These are phyloP conservation scores for Colletotrichum theobromicola DNA, from an alignment of 2,329 filamentous ascomycete species.

Conservation along the genomic window DNA sequence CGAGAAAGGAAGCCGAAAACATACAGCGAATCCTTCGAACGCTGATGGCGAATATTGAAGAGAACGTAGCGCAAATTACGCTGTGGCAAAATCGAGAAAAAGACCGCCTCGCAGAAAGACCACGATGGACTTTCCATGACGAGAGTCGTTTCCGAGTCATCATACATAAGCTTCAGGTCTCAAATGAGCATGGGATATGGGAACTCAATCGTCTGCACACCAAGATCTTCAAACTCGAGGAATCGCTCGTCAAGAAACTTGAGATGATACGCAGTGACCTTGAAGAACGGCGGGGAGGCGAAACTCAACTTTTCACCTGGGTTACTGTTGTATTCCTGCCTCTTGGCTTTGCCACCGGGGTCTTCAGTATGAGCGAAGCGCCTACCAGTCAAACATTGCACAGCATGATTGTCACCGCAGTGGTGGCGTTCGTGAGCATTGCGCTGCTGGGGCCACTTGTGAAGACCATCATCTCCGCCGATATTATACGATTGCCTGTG, in stretches of 20 bases:
- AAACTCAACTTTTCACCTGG: background rate
- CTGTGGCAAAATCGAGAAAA: background rate
- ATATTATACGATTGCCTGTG: too few relatives aligned
- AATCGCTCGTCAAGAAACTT: background rate
- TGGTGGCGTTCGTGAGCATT: too few relatives aligned
- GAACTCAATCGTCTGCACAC: background rate
- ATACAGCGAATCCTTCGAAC: background rate
- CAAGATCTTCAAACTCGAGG: background rate
- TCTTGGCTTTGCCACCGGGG: background rate
- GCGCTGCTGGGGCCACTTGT: too few relatives aligned
- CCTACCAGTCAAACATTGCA: background rate
- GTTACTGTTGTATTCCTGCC: background rate
- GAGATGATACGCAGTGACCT: background rate
- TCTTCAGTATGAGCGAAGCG: background rate
- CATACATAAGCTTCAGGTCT: background rate
- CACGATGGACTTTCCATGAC: background rate
- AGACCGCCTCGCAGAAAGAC: background rate
- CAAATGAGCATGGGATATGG: background rate
- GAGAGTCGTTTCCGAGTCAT: background rate
- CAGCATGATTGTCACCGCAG: too few relatives aligned
- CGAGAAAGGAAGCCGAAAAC: background rate
- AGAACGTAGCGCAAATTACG: background rate
- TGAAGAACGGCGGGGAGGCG: background rate
- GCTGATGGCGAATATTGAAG: background rate
- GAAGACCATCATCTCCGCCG: too few relatives aligned